phyloP scores from a whole-genome alignment of 495 filamentous ascomycete species.

The Paragyromitra xinjiangensis region DNA sequence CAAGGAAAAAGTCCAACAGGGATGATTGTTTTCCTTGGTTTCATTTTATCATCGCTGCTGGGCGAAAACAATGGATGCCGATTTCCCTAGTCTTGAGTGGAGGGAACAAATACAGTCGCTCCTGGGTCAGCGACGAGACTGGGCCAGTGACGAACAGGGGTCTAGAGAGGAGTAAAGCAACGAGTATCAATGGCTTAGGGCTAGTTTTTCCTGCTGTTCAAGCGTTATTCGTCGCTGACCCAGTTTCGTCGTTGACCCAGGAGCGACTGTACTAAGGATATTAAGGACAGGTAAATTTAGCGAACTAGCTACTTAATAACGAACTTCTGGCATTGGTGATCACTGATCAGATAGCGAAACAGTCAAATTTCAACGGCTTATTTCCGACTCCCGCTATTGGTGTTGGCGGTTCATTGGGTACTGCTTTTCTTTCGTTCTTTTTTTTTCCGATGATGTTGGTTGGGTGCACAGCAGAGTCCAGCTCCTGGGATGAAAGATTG shows the following conservation, averaged over 20 bases:
- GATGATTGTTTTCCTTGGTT: slow-evolving; percentile 38
- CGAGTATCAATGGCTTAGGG: no score
- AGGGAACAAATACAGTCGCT: neutral
- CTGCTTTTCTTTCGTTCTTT: slow-evolving; percentile 29
- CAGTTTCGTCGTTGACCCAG: no score
- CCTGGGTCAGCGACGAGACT: no score
- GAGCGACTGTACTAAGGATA: neutral
- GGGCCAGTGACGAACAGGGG: no score
- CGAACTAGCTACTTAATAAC: neutral
- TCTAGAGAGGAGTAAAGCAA: no score
- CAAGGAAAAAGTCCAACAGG: neutral
- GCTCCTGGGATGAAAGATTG: slow-evolving; percentile 4
- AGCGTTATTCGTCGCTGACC: no score
- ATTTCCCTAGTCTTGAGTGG: slow-evolving; percentile 26
- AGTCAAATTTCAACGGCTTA: slow-evolving; percentile 38
- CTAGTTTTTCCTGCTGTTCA: no score
- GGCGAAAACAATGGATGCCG: neutral
- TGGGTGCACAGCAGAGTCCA: slow-evolving; percentile 28
- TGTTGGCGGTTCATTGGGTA: neutral
- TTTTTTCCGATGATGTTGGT: slow-evolving; percentile 31
- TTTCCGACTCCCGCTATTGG: slow-evolving; percentile 35
- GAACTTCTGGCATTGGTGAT: slow-evolving; percentile 10
- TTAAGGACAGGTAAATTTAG: neutral
- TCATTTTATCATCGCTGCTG: slow-evolving; percentile 17
- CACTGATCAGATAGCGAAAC: slow-evolving; percentile 29